These are phyloP conservation scores for Chytridium lagenaria DNA, from an alignment of 371 early-diverging fungal genomes.

Conservation along the genomic window DNA sequence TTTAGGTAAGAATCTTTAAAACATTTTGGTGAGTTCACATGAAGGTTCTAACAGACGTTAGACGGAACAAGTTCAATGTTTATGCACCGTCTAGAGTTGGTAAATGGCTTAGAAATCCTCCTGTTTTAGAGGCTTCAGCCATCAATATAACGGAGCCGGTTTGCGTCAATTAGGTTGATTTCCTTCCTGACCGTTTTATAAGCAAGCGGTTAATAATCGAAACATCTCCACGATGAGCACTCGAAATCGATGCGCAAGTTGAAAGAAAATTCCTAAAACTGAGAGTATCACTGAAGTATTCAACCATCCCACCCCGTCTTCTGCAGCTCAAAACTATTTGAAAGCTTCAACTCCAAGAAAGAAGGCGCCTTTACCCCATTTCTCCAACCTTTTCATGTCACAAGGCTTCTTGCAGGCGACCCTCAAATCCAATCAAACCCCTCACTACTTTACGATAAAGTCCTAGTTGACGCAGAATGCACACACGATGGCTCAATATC, in stretches of 20 bases:
- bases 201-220: too few relatives aligned
- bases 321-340: too few relatives aligned
- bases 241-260: too few relatives aligned
- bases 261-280: too few relatives aligned
- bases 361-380: too few relatives aligned
- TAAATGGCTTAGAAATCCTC: constrained; percentile 27
- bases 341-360: too few relatives aligned
- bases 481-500: constrained; percentile 94
- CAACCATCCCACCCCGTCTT: too few relatives aligned
- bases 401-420: constrained; percentile 69
- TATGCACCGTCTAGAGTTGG: constrained; percentile 71
- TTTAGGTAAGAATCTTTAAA: constrained; percentile 23
- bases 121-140: too few relatives aligned
- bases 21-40: background rate
- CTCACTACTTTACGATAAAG: constrained; percentile 79
- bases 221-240: too few relatives aligned
- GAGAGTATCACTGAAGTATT: too few relatives aligned
- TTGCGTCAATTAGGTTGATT: background rate
- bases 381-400: constrained; percentile 78
- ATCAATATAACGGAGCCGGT: constrained; percentile 12
- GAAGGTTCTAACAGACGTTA: constrained; percentile 40
- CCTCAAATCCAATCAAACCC: constrained; percentile 50
- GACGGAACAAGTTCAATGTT: constrained; percentile 86
- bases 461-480: constrained; percentile 96
- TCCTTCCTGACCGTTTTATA: too few relatives aligned